Base-by-base conservation (phyloP, 2,329 filamentous ascomycete species). In the Rosellinia necatrix region DNA sequence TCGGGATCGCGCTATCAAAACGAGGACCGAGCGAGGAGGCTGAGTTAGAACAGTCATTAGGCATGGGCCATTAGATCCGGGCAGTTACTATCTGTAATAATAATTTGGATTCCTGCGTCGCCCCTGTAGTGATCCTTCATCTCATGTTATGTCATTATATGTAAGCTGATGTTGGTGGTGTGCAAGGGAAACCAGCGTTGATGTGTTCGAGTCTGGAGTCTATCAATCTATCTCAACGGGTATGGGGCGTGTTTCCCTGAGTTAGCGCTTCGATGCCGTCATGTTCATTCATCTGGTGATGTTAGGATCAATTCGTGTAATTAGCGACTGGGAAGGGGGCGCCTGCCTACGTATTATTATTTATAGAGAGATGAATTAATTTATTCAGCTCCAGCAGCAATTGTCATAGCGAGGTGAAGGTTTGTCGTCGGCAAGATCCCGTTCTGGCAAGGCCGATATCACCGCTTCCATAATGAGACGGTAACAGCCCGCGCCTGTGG, bases 361-460 rank as follows among this genome's bases (percentile, higher is more conserved):
- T n/a, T n/a, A n/a, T n/a, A n/a, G n/a, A n/a, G n/a, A n/a, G n/a
- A n/a, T 12, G 10, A 12, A 32, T 32, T 32, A 9, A 13, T 12
- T 12, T 32, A 32, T 13, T 32, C n/a, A 12, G 30, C 3, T 5
- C 10, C n/a, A 12, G 30, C n/a, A 24, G 21, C 40, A 42, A 41
- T 41, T 24, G 38, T n/a, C 15, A 19, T 38, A 9, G 2, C 6
- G 35, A 15, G 25, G 6, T 2, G n/a, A 21, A n/a, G 13, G 25
- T 9, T 44, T 29, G 44, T 15, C n/a, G 8, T 59, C 57, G 58
- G 58, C n/a, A 29, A 51, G 48, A 15, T 49, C 56, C 58, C 24
- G 24, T 61, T 61, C 51, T 48, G 55, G 58, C 49, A 61, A 56
- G 49, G 44, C 58, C 58, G 58, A 60, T 60, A 58, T 60, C 58